A percentile compares a stretch with the other conserved stretches of the same genome.
Evolutionary conservation across 768 basidiomycete genomes (phyloP).

Genomic region (Grammothele lineata): DNA sequence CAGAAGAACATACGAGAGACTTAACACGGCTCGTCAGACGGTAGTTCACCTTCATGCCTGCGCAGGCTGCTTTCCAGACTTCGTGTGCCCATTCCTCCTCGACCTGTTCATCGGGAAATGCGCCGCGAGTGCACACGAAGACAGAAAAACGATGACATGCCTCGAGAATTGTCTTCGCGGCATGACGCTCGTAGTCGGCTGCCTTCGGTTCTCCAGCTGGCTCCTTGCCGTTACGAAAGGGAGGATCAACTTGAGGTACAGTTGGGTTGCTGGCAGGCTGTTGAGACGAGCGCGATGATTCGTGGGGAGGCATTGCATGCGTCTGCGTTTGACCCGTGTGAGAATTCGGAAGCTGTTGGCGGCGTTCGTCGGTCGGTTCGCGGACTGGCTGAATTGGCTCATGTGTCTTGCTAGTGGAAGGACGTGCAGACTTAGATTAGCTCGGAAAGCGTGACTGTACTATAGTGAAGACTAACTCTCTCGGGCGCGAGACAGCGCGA

Average conservation of each 20-base stretch:
- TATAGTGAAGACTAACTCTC: too few relatives aligned
- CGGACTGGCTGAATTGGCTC: not conserved
- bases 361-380: too few relatives aligned
- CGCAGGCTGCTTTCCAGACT: not conserved
- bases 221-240: not conserved
- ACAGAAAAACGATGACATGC: constrained; percentile 4
- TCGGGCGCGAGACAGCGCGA: too few relatives aligned
- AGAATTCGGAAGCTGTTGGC: too few relatives aligned
- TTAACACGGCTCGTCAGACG: not conserved
- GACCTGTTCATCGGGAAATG: not conserved
- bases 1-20: not conserved
- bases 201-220: not conserved
- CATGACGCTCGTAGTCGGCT: not conserved
- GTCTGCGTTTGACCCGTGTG: too few relatives aligned
- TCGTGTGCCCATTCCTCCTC: not conserved
- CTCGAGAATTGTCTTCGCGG: not conserved
- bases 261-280: not conserved
- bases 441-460: too few relatives aligned
- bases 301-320: too few relatives aligned
- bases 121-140: not conserved
- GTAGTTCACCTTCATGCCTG: not conserved
- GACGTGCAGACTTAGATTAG: too few relatives aligned
- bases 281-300: not conserved
- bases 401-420: too few relatives aligned
- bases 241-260: not conserved